Evolutionary conservation across 306 rosid species (phyloP), one percentile per base, ranked within the genome.

Genomic region (Cercis canadensis): DNA sequence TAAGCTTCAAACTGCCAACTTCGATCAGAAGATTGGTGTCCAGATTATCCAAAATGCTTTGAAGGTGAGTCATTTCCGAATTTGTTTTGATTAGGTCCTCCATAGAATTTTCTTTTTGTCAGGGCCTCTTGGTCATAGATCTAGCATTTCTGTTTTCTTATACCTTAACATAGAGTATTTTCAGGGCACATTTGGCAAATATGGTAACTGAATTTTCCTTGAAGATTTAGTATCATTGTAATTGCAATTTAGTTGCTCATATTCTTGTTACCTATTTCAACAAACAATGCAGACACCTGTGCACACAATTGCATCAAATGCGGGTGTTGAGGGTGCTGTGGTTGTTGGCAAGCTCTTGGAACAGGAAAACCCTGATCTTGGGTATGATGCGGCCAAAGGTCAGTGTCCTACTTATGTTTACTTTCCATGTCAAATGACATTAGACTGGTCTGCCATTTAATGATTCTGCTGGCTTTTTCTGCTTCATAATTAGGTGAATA

Each of bases 311-410:
- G 99, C 99, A 33, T 67, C 87, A 40, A 94, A 94, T 75, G 99
- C 99, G 0, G 99, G 99, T 75, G 99, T 89, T 46, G 99, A 94
- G 81, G 99, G 99, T 40, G 99, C 99, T 8, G 99, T 94, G 69
- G 87, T 94, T 62, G 99, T 94, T 11, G 97, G 99, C 18, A 94
- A 94, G 85, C 86, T 94, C 41, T 82, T 89, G 91, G 99, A 94
- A 71, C 95, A 86, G 57, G 85, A 82, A 29, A 67, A 84, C 81
- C 83, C 95, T 43, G 97, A 91, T 80, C 86, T 89, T 62, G 99
- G 99, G 13, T 94, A 94, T 31, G 99, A 94, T 67, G 99, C 99
- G 15, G 99, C 99, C 31, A 94, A 94, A 87, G 99, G 99, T 94
- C n/a, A 29, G 86, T 65, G 18, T 54, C 63, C 1, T 5, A 44